Evolutionary conservation across 2,329 filamentous ascomycete genomes (phyloP), one percentile per base, ranked within the genome.

Genomic region (Aureobasidium sp.): DNA sequence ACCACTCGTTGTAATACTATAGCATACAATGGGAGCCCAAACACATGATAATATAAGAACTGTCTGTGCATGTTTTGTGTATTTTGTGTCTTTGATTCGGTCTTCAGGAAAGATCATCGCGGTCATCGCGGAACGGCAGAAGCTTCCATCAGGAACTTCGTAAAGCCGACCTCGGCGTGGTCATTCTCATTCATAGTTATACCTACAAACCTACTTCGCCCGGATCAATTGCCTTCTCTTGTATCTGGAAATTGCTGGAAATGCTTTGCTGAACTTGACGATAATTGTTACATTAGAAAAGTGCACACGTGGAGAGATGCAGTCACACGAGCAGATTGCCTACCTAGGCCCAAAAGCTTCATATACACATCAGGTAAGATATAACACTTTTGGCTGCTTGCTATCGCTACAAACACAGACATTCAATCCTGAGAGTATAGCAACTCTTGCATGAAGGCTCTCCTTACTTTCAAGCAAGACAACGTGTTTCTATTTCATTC

Each of bases 311-410:
- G 23, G 23, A 87, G 87, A 67, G 90, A 87, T 62, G 60, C 60
- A 62, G 42, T 47, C 50, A 50, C 41, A 47, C 41, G 60, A 62
- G 58, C 41, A 63, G 53, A 73, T 84, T 29, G 81, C 84, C 46
- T 89, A 84, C 69, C 73, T 89, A 34, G 86, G 86, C 8, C 86
- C 86, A 3, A 73, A 79, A 67, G 84, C 84, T 27, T 87, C 85
- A 37, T 89, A 88, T 70, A 88, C 86, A 32, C 86, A 89, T 72
- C 86, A 88, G 80, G 86, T 87, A 70, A 64, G 72, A 63, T 34
- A 42, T 17, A 63, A 64, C 34, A 52, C 34, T 15, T 36, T 17
- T 23, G 58, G 5, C 9, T 46, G 65, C 57, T 23, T 62, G 17
- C 53, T 55, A 7, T 64, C 61, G 56, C 64, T 39, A 2, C 17